Evolutionary conservation across 2,329 filamentous ascomycete species (phyloP), one percentile per base, ranked within the genome.

Genomic region (Ophidiomyces ophidiicola): DNA sequence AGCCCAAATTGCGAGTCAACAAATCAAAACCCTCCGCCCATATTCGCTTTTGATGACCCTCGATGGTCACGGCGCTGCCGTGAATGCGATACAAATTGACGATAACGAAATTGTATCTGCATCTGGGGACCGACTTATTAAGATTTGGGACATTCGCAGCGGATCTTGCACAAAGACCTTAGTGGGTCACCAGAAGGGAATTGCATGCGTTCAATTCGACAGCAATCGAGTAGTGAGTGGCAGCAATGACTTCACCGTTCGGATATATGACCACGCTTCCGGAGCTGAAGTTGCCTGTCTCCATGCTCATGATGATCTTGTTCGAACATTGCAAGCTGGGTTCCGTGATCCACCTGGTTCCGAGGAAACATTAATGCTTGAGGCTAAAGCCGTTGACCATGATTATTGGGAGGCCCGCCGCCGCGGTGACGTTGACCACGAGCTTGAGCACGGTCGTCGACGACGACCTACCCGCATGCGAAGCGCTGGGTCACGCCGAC

Each of bases 161-260:
- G 82, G 85, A 42, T 66, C 72, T 30, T 88, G 83, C 57, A 70
- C 73, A 31, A 76, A 82, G 51, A 93, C 83, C 0, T 77, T 93
- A 23, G 70, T 82, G 26, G 90, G 88, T 1, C 90, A 98, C 53
- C 76, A 76, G 46, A 98, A 98, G 58, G 90, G 90, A 21, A 96
- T 98, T 51, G 90, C 90, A 2, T 98, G 90, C 57, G 87, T 98
- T 11, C 88, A 98, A 60, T 96, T 90, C 54, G 90, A 98, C 56
- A 86, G 85, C 18, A 78, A 84, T 36, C 76, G 90, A 14, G 92
- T 98, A 46, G 85, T 98, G 36, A 94, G 85, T 51, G 90, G 90
- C 2, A 94, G 87, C 59, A 94, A 87, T 50, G 90, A 98, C 58
- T 86, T 92, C 55, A 87, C 90, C 28, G 85, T 98, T 21, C 86